A percentile compares a stretch with the other conserved stretches of the same genome.
These are phyloP conservation scores for Pleurotus cornucopiae DNA, from an alignment of 768 basidiomycete genomes.

Conservation along the genomic window DNA sequence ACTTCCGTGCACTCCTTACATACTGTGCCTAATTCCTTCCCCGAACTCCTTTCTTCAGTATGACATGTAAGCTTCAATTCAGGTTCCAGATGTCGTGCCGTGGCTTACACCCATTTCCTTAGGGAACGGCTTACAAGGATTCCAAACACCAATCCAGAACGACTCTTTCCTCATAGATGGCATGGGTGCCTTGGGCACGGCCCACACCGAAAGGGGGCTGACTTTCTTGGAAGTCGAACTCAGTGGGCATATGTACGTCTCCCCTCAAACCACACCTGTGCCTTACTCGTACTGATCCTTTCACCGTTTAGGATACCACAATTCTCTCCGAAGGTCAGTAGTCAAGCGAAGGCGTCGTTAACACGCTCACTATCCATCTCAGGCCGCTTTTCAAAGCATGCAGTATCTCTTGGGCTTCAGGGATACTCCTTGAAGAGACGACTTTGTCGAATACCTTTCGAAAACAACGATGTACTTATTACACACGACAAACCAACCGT, in stretches of 20 bases:
- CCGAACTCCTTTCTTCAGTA: constrained; percentile 19
- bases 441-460: too few relatives aligned
- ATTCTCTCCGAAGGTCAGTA: constrained; percentile 55
- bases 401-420: constrained; percentile 65
- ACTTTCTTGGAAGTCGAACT: constrained; percentile 64
- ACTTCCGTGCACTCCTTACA: not conserved
- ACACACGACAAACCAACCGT: too few relatives aligned
- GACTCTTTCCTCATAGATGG: constrained; percentile 72
- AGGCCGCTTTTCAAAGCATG: constrained; percentile 72
- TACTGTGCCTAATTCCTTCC: not conserved
- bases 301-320: constrained; percentile 50
- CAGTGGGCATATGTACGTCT: constrained; percentile 66
- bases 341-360: not conserved
- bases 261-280: not conserved
- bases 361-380: constrained; percentile 6
- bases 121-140: constrained; percentile 68
- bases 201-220: constrained; percentile 64
- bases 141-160: constrained; percentile 60
- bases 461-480: too few relatives aligned
- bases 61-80: constrained; percentile 32
- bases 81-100: not conserved
- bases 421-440: constrained; percentile 29
- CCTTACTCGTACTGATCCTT: not conserved
- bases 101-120: not conserved
- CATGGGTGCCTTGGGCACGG: constrained; percentile 60